Evolutionary conservation across 208 protist genomes (phyloP).

Genomic region (Tetramitus jugosus): DNA sequence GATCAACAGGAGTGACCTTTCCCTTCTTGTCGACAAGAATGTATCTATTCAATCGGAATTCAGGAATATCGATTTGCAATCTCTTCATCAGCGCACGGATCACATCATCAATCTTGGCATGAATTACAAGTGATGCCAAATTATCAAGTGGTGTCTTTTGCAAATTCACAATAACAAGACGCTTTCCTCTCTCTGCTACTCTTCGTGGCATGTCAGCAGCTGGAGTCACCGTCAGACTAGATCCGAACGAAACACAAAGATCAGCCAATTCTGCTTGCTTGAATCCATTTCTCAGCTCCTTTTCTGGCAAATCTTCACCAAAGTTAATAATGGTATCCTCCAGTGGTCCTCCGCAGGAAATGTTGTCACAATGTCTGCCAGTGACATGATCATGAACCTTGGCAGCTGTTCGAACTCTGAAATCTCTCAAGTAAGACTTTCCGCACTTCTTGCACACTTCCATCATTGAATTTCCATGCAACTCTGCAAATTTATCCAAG

Average conservation of each 20-base stretch:
- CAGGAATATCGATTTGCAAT: too few relatives aligned
- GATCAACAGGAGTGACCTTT: too few relatives aligned
- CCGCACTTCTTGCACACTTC: conserved; percentile 7
- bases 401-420: background rate
- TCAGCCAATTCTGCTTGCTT: background rate
- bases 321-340: conserved; percentile 26
- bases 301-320: background rate
- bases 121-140: background rate
- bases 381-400: background rate
- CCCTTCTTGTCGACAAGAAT: too few relatives aligned
- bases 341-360: background rate
- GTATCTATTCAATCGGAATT: too few relatives aligned
- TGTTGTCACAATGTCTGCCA: conserved; percentile 7
- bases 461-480: conserved; percentile 25
- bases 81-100: background rate
- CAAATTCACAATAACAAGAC: conserved; percentile 16
- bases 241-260: background rate
- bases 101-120: conserved; percentile 8
- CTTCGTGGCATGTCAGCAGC: background rate
- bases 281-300: background rate
- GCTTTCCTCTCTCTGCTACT: background rate
- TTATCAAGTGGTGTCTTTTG: conserved; percentile 19
- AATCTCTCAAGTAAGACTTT: conserved; percentile 15
- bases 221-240: background rate
- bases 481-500: background rate